These are phyloP conservation scores for Boletus mariae DNA, from an alignment of 1,284 basidiomycete species.

Conservation along the genomic window DNA sequence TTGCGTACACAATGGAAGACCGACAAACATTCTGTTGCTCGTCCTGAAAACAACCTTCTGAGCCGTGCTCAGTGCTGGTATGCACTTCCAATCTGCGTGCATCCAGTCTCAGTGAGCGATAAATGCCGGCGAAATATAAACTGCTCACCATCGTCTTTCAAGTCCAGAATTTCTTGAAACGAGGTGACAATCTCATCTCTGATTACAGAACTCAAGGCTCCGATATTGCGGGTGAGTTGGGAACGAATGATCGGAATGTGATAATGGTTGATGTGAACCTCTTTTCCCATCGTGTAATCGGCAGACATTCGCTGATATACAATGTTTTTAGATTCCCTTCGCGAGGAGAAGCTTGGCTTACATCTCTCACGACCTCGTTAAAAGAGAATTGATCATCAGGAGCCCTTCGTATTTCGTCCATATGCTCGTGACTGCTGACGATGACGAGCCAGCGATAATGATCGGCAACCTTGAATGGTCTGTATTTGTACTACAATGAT, in stretches of 20 bases:
- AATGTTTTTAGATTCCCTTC: not conserved
- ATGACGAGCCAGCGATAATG: constrained; percentile 41
- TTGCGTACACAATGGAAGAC: constrained; percentile 38
- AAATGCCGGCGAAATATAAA: not conserved
- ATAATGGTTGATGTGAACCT: constrained; percentile 24
- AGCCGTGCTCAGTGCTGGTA: constrained; percentile 19
- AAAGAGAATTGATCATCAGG: constrained; percentile 39
- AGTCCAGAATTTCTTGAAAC: constrained; percentile 25
- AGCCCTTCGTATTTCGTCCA: constrained; percentile 42
- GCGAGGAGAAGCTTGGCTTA: constrained; percentile 11
- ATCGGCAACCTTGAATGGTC: constrained; percentile 41
- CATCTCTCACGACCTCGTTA: constrained; percentile 32
- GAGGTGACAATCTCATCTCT: constrained; percentile 33
- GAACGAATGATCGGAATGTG: constrained; percentile 24
- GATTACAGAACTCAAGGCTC: constrained; percentile 25
- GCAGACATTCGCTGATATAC: constrained; percentile 16
- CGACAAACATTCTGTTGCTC: constrained; percentile 39
- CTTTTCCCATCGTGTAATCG: constrained; percentile 30
- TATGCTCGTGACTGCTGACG: constrained; percentile 33
- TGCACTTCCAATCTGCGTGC: constrained; percentile 30
- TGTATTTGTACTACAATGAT: constrained; percentile 31
- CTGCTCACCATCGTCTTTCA: constrained; percentile 16
- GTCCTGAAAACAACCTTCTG: constrained; percentile 32
- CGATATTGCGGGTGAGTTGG: constrained; percentile 33
- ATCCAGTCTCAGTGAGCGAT: not conserved